Base-by-base conservation (phyloP, 2,329 filamentous ascomycete genomes). In the Aspergillus aculeatus region DNA sequence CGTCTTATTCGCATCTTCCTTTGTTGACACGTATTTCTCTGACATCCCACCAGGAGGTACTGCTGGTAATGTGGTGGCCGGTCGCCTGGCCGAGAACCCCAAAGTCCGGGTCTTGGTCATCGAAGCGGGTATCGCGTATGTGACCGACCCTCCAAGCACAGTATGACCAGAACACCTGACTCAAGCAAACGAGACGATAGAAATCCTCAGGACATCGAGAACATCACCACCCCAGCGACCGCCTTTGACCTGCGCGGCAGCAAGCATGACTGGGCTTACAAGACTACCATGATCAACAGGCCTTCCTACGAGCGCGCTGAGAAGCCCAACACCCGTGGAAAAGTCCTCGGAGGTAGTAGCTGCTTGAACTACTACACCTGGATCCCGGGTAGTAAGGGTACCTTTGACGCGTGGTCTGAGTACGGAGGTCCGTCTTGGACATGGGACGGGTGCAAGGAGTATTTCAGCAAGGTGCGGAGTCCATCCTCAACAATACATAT, bases 341-440 rank as follows among this genome's bases (percentile, higher is more conserved):
- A 53, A 21, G 51, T 53, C 11, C 51, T 53, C 21, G 51, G 35
- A 1, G 51, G 51, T 0, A 53, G 51, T 44, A 53, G 51, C 12
- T 53, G 21, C 4, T 44, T 53, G 35, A 53, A 53, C 35, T 53
- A 53, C 32, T 53, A 53, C 16, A 53, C 51, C 23, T 53, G 51
- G 51, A 44, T 53, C 16, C 31, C 21, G 4, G 51, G 51, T 1
- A 53, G 51, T 16, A 53, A 53, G 35, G 51, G 51, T 3, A 53
- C 51, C 12, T 53, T 53, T 31, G 51, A 53, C 29, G 51, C 51
- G 1, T 53, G 51, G 51, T n/a, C 51, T 2, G 51, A 53, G 14
- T 53, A 47, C 29, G 51, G 51, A 11, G 51, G 51, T 29, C 21
- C 32, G 16, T n/a, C 51, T 10, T 53, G 51, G 51, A 53, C 11